Percentiles rank a stretch among this genome's conserved stretches.
Conservation (phyloP, 1,284 basidiomycete species). For the Ceratobasidium sp. region DNA sequence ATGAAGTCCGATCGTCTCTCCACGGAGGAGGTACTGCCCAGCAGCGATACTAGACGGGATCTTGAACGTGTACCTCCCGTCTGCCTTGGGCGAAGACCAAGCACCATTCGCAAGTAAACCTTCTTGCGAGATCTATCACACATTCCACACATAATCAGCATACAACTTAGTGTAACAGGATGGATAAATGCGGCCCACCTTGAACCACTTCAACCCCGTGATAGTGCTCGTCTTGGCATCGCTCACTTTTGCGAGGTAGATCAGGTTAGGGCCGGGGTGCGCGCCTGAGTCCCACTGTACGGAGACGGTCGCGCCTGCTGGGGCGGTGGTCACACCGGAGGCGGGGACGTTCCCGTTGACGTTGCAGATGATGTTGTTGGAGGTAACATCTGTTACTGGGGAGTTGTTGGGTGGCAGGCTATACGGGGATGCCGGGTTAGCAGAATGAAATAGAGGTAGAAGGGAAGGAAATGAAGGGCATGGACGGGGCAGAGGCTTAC, state of each 20-base stretch:
- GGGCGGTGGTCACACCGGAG: constrained; percentile 38
- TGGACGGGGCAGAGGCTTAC: not conserved
- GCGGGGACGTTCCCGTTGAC: constrained; percentile 33
- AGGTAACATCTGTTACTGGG: constrained; percentile 43
- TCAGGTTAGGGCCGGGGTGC: constrained; percentile 35
- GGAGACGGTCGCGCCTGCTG: constrained; percentile 44
- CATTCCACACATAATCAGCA: too few species aligned
- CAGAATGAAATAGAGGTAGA: too few species aligned
- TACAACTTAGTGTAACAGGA: not conserved
- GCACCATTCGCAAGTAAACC: constrained; percentile 11
- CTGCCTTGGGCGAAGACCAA: constrained; percentile 23
- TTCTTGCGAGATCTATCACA: constrained; percentile 25
- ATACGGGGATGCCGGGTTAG: not conserved
- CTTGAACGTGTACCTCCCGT: constrained; percentile 63
- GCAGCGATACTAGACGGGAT: constrained; percentile 62
- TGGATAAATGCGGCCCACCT: constrained; percentile 1
- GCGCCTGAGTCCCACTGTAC: constrained; percentile 40
- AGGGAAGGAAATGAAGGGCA: too few species aligned
- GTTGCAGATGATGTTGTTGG: constrained; percentile 41
- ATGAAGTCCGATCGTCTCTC: constrained; percentile 58
- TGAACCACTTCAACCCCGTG: constrained; percentile 42
- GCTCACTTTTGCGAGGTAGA: constrained; percentile 41
- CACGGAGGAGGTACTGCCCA: constrained; percentile 64
- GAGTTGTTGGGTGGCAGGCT: constrained; percentile 39
- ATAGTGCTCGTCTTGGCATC: constrained; percentile 32